Evolutionary conservation across 306 rosid species (phyloP), one percentile per base, ranked within the genome.

Genomic region (Vigna trinervia): DNA sequence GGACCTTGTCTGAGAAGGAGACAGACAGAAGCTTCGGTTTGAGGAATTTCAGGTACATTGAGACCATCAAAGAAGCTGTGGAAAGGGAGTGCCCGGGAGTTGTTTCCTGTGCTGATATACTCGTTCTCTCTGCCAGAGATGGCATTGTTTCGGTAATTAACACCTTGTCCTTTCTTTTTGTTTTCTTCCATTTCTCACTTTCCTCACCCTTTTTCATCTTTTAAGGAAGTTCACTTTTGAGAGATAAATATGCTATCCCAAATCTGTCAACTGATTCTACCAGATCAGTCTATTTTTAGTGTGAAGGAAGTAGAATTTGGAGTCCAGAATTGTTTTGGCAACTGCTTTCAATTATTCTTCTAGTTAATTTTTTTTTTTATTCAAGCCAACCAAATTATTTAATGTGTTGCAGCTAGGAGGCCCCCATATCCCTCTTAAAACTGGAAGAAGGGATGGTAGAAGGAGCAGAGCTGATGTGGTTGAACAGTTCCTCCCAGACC

Each of bases 381-480:
- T 9, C 22, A 51, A 43, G 57, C 65, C 5, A 23, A 23, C 19
- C 26, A 34, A 41, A 66, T 1, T n/a, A 66, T 1, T n/a, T 2
- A 2, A 4, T 70, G 41, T 66, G 57, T 15, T 77, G 74, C 92
- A 95, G 98, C 89, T 95, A 5, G 97, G 97, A 79, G 98, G 98
- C 4, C 97, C 98, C 22, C 12, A 87, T 45, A 90, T 95, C 52
- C 89, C 91, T 63, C 91, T 95, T 1, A 95, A 89, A 74, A 95
- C 98, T 0, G 98, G 98, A 72, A 95, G 98, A 85, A 95, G 98
- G 80, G 98, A 95, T 82, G 98, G 98, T 8, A 90, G 97, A 79
- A 92, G 76, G 57, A 95, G 98, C 92, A 90, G 98, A 83, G 96
- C 94, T 7, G 96, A 90, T 11, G 80, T 90, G 50, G 82, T 95